Conservation (phyloP, 305 asterid species). For the Fraxinus sp. region DNA sequence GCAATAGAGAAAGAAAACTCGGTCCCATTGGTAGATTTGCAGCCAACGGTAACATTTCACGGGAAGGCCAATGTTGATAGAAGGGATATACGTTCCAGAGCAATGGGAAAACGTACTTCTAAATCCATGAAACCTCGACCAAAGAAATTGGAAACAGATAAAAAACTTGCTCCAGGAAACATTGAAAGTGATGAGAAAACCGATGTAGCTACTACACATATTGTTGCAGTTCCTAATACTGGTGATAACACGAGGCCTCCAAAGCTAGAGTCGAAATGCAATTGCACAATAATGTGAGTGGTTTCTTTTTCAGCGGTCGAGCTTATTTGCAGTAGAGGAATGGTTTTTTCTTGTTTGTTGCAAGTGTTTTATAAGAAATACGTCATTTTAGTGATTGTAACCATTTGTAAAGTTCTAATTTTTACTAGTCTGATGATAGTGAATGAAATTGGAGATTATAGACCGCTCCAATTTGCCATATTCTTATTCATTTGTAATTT, state of each 20-base stretch:
- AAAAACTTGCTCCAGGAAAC: conserved; percentile 37
- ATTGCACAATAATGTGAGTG: conserved; percentile 80
- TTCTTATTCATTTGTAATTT: conserved; percentile 38
- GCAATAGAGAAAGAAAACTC: conserved; percentile 66
- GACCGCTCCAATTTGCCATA: conserved; percentile 36
- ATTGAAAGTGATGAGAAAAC: conserved; percentile 27
- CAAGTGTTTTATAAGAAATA: conserved; percentile 46
- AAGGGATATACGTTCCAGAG: conserved; percentile 52
- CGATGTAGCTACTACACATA: conserved; percentile 42
- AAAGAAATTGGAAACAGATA: conserved; percentile 44
- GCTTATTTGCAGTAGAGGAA: conserved; percentile 11
- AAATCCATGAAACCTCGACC: conserved; percentile 66
- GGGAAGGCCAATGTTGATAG: conserved; percentile 53
- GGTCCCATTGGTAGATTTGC: conserved; percentile 35
- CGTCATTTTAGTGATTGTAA: conserved; percentile 26
- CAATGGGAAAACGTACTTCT: conserved; percentile 45
- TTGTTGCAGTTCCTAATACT: conserved; percentile 52
- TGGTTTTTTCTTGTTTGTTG: conserved; percentile 36
- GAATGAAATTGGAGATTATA: conserved; percentile 35
- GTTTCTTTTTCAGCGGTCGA: background rate
- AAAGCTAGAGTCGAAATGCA: conserved; percentile 91
- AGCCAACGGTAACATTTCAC: conserved; percentile 43
- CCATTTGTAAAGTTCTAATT: conserved; percentile 61
- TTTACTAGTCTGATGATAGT: conserved; percentile 58
- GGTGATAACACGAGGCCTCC: conserved; percentile 67